A percentile compares a stretch with the other conserved stretches of the same genome.
Evolutionary conservation across 75 land plant genomes (phyloP).

Genomic region (Picea sitchensis): DNA sequence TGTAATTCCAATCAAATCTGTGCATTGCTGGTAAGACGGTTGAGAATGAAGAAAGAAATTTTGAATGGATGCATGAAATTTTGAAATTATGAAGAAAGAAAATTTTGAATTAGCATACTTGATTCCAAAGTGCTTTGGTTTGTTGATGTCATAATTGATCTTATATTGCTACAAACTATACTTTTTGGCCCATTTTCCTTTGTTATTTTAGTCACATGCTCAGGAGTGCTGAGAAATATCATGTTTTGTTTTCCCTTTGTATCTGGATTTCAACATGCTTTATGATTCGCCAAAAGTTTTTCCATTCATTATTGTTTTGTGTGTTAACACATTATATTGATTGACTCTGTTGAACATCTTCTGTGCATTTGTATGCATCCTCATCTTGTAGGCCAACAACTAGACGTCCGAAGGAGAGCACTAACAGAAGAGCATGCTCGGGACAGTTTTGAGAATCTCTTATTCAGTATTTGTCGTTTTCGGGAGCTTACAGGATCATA

Average conservation of each 20-base stretch:
- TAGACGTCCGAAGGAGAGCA: conserved; percentile 67
- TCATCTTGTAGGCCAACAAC: conserved; percentile 40
- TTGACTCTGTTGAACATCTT: not conserved
- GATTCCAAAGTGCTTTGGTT: too few relatives aligned
- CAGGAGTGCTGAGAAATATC: not conserved
- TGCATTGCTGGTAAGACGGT: too few relatives aligned
- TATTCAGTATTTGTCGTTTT: conserved; percentile 92
- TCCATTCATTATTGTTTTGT: not conserved
- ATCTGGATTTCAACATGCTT: not conserved
- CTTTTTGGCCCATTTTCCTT: not conserved
- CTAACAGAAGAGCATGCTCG: conserved; percentile 98
- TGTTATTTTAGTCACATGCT: not conserved
- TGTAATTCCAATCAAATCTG: too few relatives aligned
- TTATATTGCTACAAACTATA: not conserved
- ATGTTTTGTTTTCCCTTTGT: not conserved
- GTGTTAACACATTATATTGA: not conserved
- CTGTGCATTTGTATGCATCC: not conserved
- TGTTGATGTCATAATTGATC: not conserved
- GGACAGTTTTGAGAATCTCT: conserved; percentile 96
- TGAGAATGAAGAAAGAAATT: too few relatives aligned
- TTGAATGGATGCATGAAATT: too few relatives aligned
- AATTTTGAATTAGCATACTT: too few relatives aligned
- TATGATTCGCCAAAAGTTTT: not conserved
- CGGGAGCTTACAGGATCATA: conserved; percentile 91
- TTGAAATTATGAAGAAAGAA: too few relatives aligned